Percentiles rank a stretch among this genome's conserved stretches.
These are phyloP conservation scores for Hibiscus mutabilis DNA, from an alignment of 345 rosid species.

Conservation along the genomic window DNA sequence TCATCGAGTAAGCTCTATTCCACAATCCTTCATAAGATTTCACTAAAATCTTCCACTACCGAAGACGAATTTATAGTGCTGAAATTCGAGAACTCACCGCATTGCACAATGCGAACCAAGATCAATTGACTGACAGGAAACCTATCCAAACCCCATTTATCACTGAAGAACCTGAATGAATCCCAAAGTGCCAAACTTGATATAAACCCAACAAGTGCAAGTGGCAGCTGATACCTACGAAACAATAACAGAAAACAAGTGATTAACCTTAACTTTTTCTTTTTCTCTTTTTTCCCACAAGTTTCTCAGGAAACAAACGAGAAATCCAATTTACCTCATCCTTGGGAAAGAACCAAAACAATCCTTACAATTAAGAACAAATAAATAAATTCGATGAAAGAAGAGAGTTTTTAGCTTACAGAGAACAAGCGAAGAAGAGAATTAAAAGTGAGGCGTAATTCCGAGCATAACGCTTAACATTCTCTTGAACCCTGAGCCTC, in stretches of 20 bases:
- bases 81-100: constrained; percentile 42
- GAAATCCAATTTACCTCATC: background rate
- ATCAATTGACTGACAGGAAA: constrained; percentile 43
- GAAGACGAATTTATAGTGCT: background rate
- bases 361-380: background rate
- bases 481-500: constrained; percentile 77
- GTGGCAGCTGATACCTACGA: constrained; percentile 87
- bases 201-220: constrained; percentile 73
- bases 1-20: background rate
- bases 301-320: background rate
- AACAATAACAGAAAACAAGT: constrained; percentile 1
- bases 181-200: constrained; percentile 91
- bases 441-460: constrained; percentile 63
- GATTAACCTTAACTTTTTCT: background rate
- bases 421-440: constrained; percentile 76
- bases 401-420: constrained; percentile 35
- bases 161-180: constrained; percentile 58
- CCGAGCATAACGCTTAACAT: constrained; percentile 79
- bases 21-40: background rate
- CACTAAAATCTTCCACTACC: background rate
- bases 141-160: constrained; percentile 58
- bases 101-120: constrained; percentile 58
- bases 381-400: background rate
- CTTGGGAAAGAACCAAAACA: background rate
- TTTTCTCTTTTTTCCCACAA: background rate